Evolutionary conservation across 2,329 filamentous ascomycete genomes (phyloP), one percentile per base, ranked within the genome.

Genomic region (Ceratocystis colombiana): DNA sequence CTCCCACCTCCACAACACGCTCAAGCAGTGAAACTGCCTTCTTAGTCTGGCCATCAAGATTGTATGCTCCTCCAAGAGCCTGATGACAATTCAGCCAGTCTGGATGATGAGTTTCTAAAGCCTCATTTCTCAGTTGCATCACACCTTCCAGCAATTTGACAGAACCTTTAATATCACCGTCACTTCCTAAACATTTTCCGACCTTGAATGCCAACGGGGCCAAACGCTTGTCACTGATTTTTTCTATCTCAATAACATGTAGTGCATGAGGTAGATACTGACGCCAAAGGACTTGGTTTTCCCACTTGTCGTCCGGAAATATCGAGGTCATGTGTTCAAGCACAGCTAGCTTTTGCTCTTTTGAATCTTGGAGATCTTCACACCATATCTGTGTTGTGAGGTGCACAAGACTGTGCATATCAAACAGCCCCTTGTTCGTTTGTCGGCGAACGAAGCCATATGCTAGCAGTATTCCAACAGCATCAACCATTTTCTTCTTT

Each of bases 181-280:
- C 44, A 15, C 1, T 0, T 4, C 7, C 0, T 10, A 53, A 5
- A 10, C 20, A 55, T 30, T 0, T 0, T 48, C 62, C 68, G 0
- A 28, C 50, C 28, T 6, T 25, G 5, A 17, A 0, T 5, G 50
- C 8, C 20, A 28, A 28, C 5, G 2, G 15, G 20, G 20, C 12
- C 7, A 15, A 20, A 28, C 6, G 0, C 0, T n/a, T 7, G 1
- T 5, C 10, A 4, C 5, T 25, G 1, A 4, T 15, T 0, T 28
- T 15, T 20, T 25, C 50, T 12, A 25, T 15, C n/a, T 55, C 50
- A 5, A 17, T 2, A 28, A 4, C 28, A 12, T 25, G 20, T 2
- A 55, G 50, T 25, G 50, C 50, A 17, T 55, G 50, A 7, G 50
- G 20, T 25, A 55, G n/a, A n/a, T 55, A 55, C 20, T 55, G 2